Conservation (phyloP, 306 rosid species). For the Dicorynia guianensis region DNA sequence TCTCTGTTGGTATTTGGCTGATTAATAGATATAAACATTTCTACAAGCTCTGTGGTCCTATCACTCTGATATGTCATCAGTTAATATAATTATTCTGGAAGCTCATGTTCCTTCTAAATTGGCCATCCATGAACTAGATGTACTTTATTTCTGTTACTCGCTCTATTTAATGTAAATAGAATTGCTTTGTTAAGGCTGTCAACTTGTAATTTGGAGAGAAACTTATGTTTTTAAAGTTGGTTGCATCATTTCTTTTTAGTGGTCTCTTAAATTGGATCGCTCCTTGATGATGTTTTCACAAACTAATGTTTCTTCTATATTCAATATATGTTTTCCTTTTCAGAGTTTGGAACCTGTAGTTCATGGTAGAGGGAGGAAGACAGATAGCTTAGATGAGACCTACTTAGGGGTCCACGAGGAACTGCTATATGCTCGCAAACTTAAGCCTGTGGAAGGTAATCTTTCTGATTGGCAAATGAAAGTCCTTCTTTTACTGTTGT, state of each 20-base stretch:
- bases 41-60: no score
- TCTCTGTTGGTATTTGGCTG: no score
- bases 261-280: no score
- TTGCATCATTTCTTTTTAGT: no score
- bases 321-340: slow-evolving; percentile 38
- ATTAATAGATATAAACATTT: no score
- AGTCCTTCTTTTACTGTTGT: not conserved
- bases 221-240: no score
- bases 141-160: no score
- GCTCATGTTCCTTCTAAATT: not conserved
- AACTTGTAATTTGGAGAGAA: no score
- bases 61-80: not conserved
- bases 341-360: slow-evolving; percentile 89
- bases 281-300: not conserved
- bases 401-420: slow-evolving; percentile 85
- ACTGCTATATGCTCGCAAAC: slow-evolving; percentile 87
- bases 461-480: slow-evolving; percentile 19
- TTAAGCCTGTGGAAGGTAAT: slow-evolving; percentile 86
- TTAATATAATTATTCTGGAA: not conserved
- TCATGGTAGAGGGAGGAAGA: slow-evolving; percentile 94
- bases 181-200: no score
- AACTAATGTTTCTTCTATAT: slow-evolving; percentile 24
- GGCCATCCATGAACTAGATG: not conserved
- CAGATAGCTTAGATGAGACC: slow-evolving; percentile 69
- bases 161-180: no score